Evolutionary conservation across 768 basidiomycete genomes (phyloP), one percentile per base, ranked within the genome.

Genomic region (Suillus spraguei): DNA sequence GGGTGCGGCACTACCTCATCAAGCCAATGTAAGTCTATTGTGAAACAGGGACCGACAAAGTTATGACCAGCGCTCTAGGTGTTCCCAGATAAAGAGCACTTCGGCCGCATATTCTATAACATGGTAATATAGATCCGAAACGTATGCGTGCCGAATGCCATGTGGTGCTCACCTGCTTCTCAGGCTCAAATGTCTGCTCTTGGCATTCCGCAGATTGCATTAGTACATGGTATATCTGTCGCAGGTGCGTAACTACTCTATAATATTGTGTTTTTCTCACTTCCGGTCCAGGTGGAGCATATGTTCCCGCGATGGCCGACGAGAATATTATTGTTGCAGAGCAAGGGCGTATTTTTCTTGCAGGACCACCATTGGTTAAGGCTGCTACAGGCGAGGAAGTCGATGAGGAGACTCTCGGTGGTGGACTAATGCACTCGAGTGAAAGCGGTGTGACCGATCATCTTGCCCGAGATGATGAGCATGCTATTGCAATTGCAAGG

Each of bases 231-330:
- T 5, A 98, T 97, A 70, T 92, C 91, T 49, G 95, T 97, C 20
- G 95, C 95, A 60, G 94, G 93, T 73, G 68, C 60, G 71, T 58
- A 39, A 28, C 8, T 14, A 35, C 36, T 22, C n/a, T 32, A 33
- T 14, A 8, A 33, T 20, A 53, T 33, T 39, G 50, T 41, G 8
- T 60, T 62, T 63, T 52, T 56, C 50, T 56, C 7, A 65, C 52
- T 49, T 54, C 28, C 68, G 20, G 38, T 58, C 20, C 52, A 90
- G 91, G 91, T 62, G 95, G 95, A 63, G 95, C 95, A 46, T 96
- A 95, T 77, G 94, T 97, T 49, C 95, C 95, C 33, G 95, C 95
- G 3, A 97, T 98, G 93, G 93, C 95, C 1, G 95, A 98, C 71
- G 93, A 95, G 76, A 95, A 94, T 66, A 84, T 94, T 68, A 95